Evolutionary conservation across 805 yeast species (phyloP).

Genomic region (Candida vaughaniae): DNA sequence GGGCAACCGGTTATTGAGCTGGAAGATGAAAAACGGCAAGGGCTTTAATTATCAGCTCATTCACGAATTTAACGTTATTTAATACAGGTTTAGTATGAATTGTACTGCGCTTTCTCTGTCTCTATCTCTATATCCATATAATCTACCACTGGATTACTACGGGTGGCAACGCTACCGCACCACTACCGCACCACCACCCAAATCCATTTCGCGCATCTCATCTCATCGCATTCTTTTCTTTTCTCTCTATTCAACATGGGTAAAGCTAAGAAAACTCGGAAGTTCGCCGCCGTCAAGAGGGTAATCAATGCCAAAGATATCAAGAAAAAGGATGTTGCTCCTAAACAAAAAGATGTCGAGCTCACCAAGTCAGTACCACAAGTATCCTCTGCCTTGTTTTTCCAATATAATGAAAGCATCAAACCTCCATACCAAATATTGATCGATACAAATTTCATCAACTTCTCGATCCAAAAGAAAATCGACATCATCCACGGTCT

Average conservation of each 20-base stretch:
- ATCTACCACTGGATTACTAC: too few species aligned
- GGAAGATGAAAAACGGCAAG: conserved; percentile 35
- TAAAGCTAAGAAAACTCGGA: conserved; percentile 93
- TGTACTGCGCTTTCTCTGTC: too few species aligned
- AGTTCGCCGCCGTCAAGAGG: conserved; percentile 91
- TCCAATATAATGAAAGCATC: conserved; percentile 89
- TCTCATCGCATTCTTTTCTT: conserved; percentile 2
- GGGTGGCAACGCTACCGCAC: too few species aligned
- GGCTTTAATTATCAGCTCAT: conserved; percentile 31
- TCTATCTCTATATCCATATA: too few species aligned
- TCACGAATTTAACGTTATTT: conserved; percentile 4
- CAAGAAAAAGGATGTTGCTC: conserved; percentile 46
- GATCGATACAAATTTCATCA: conserved; percentile 94
- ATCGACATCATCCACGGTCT: conserved; percentile 92
- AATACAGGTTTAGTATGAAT: background rate
- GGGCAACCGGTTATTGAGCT: conserved; percentile 27
- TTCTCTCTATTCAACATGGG: conserved; percentile 58
- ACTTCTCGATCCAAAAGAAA: conserved; percentile 94
- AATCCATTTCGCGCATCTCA: background rate
- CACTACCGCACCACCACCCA: background rate
- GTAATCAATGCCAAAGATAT: conserved; percentile 73
- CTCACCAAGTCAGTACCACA: conserved; percentile 62
- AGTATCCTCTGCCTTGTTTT: conserved; percentile 91
- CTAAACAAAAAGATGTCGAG: conserved; percentile 63
- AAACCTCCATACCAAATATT: conserved; percentile 98